Conservation (phyloP, 1,284 basidiomycete species). For the Ceratobasidium sp. region DNA sequence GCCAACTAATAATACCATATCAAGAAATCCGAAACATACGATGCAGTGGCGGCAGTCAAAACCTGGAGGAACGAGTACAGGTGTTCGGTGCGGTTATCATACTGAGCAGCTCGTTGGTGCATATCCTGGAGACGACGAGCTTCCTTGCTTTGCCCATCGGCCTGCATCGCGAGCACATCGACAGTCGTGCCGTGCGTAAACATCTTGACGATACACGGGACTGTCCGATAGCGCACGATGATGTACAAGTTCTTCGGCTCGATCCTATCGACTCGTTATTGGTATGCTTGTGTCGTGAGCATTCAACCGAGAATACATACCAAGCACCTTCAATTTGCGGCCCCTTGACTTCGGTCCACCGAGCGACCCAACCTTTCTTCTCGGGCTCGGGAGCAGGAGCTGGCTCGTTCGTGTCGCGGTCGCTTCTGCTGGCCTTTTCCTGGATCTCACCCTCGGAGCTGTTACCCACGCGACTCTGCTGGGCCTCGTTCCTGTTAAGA, state of each 20-base stretch:
- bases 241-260: slow-evolving; percentile 55
- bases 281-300: background rate
- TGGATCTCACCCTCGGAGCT: slow-evolving; percentile 19
- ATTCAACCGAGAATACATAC: slow-evolving; percentile 1
- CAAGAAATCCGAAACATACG: slow-evolving; percentile 55
- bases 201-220: slow-evolving; percentile 45
- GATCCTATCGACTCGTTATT: slow-evolving; percentile 46
- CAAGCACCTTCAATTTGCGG: slow-evolving; percentile 47
- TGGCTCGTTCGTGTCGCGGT: slow-evolving; percentile 1
- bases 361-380: slow-evolving; percentile 5
- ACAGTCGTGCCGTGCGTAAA: slow-evolving; percentile 46
- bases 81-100: slow-evolving; percentile 58
- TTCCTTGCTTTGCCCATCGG: slow-evolving; percentile 51
- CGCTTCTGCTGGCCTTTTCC: slow-evolving; percentile 15
- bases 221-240: slow-evolving; percentile 52
- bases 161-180: slow-evolving; percentile 54
- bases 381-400: background rate
- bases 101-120: slow-evolving; percentile 54
- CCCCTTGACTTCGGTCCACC: slow-evolving; percentile 22
- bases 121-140: slow-evolving; percentile 52
- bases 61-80: slow-evolving; percentile 59
- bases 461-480: background rate
- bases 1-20: slow-evolving; percentile 26
- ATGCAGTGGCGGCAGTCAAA: slow-evolving; percentile 58
- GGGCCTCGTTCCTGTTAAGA: background rate